Base-by-base conservation (phyloP, 768 basidiomycete species). In the Dacryopinax spathularia region DNA sequence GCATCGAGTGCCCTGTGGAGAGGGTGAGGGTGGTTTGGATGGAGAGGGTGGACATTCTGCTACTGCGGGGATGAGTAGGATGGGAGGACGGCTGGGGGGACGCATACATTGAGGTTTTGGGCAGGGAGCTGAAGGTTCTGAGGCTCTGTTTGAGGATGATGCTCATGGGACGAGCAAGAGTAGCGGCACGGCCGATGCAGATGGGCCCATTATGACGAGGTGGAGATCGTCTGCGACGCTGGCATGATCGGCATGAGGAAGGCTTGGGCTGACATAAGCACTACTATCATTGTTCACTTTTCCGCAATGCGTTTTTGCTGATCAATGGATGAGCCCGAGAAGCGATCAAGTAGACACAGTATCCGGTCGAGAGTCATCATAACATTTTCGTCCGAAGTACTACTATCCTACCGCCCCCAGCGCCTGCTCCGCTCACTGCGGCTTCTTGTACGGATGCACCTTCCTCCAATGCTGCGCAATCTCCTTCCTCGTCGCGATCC, bases 1-100 rank as follows among this genome's bases (percentile, higher is more conserved):
- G 87, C 75, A 89, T 83, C 27, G 72, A 63, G 71, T 81, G 72
- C 16, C 86, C 87, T 79, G 64, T 44, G 13, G 48, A 33, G 48
- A 61, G 48, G 25, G 25, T 56, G 48, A 56, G 31, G 48, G 48
- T 56, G 48, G 13, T 56, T 22, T 25, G 10, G 48, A 56, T 22
- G 13, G 48, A 22, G 48, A 56, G 48, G 3, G 48, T 56, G 10
- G 25, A 5, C 9, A 13, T 29, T 29, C 25, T 56, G 13, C 48
- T 56, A 29, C 6, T 10, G 25, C 13, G n/a, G n/a, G n/a, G n/a
- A n/a, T n/a, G n/a, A n/a, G n/a, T n/a, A n/a, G n/a, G n/a, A n/a
- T n/a, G n/a, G n/a, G n/a, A n/a, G n/a, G n/a, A n/a, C n/a, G n/a
- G n/a, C n/a, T n/a, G n/a, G n/a, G n/a, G n/a, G n/a, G n/a, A n/a